Conservation (phyloP, 768 basidiomycete species). For the Calocybe indica region DNA sequence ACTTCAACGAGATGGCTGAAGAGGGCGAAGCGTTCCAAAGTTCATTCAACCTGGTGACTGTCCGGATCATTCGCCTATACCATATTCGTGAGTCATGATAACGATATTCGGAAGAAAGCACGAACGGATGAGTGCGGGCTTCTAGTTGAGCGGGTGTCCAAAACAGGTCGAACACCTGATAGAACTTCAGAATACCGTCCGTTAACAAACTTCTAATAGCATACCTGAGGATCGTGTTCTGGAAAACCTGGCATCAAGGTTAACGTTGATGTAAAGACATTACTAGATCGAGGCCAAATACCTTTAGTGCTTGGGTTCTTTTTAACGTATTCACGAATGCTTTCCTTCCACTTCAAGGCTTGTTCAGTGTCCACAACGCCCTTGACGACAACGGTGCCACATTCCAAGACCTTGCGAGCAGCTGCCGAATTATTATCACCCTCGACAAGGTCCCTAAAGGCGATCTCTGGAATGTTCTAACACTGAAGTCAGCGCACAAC, state of each 20-base stretch:
- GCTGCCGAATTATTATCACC: constrained; percentile 1
- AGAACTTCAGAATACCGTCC: constrained; percentile 9
- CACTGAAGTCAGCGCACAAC: background rate
- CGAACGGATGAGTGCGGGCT: constrained; percentile 62
- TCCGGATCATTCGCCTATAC: too few relatives aligned
- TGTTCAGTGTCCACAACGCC: constrained; percentile 27
- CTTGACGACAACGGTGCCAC: background rate
- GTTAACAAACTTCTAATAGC: too few relatives aligned
- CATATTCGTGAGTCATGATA: constrained; percentile 32
- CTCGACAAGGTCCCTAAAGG: background rate
- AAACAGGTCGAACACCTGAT: constrained; percentile 73
- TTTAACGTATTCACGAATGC: constrained; percentile 48
- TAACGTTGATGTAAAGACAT: background rate
- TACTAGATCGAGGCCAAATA: constrained; percentile 7
- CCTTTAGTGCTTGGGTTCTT: constrained; percentile 42
- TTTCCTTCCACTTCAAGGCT: constrained; percentile 53
- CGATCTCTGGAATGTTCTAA: too few relatives aligned
- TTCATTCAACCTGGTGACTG: too few relatives aligned
- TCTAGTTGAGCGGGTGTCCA: constrained; percentile 55
- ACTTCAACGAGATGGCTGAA: constrained; percentile 39
- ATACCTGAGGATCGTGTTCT: constrained; percentile 28
- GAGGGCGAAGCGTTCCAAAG: constrained; percentile 49
- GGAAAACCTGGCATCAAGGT: constrained; percentile 48
- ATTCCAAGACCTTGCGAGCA: background rate
- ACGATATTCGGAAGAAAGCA: constrained; percentile 51